Base-by-base conservation (phyloP, 306 rosid species). In the Cicer yamashitae region DNA sequence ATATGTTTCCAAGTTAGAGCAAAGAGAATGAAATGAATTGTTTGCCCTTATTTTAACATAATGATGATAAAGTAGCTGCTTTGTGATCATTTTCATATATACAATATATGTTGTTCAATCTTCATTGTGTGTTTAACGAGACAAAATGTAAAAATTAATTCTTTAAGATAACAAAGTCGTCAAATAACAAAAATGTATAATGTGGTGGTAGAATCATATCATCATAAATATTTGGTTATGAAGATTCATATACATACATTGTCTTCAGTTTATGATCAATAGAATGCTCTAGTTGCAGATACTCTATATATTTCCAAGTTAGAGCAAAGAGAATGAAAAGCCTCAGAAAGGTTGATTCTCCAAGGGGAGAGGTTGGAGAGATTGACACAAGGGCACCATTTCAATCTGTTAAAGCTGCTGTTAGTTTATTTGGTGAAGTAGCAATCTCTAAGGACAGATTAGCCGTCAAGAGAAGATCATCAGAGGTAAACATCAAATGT, bases 391-490 rank as follows among this genome's bases (percentile, higher is more conserved):
- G 97, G 72, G 89, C 96, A 4, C 99, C 99, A 8, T 92, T 94
- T 76, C 96, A 92, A 83, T 94, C 99, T 30, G 99, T 94, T 74
- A 94, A 88, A 83, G 97, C 96, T 58, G 99, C 99, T 57, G 97
- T 94, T 47, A 84, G 84, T 87, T 81, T 94, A 50, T 94, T 94
- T 71, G 96, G 96, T 43, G 96, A 86, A 77, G 99, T 94, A 4
- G 90, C 96, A 7, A 75, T 81, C 76, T 22, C 84, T 1, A 87
- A 39, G 79, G 89, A 80, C 67, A 79, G 82, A 82, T 78, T 60
- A 7, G 2, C 85, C 59, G 9, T 81, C 73, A 90, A 77, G 84
- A 88, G 81, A 75, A 92, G 74, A 79, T 85, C 89, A 51, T 76
- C 90, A 2, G 93, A 86, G 96, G 97, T 91, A 78, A 20, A 7